These are phyloP conservation scores for Citrus inodora DNA, from an alignment of 345 rosid genomes.

Conservation along the genomic window DNA sequence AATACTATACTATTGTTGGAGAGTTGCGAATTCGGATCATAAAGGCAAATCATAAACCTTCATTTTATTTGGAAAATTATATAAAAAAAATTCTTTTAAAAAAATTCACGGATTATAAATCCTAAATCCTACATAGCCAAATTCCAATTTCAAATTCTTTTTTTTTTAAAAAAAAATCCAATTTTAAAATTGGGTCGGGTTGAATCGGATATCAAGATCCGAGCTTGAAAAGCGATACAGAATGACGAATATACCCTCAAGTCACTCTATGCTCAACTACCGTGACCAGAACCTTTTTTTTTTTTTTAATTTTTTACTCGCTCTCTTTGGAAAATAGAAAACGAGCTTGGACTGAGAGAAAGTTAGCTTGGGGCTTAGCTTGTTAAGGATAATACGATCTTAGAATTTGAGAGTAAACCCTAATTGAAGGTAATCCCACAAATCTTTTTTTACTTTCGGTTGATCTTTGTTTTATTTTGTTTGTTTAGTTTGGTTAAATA, in stretches of 20 bases:
- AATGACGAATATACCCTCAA: not conserved
- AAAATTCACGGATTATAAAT: too few species aligned
- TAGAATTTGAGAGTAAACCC: not conserved
- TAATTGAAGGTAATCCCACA: conserved; percentile 1
- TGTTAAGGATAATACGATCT: not conserved
- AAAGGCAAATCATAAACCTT: too few species aligned
- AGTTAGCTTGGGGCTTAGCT: not conserved
- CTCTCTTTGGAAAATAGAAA: not conserved
- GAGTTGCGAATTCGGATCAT: too few species aligned
- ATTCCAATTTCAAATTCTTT: too few species aligned
- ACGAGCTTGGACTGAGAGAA: not conserved
- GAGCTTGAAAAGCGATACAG: not conserved
- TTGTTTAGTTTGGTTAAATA: not conserved
- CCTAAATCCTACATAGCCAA: too few species aligned
- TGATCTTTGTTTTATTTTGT: not conserved
- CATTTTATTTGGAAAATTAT: too few species aligned
- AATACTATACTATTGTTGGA: too few species aligned
- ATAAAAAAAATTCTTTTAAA: too few species aligned
- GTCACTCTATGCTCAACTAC: too few species aligned
- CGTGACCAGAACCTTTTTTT: not conserved
- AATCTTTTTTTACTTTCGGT: not conserved
- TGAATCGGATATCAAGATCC: not conserved
- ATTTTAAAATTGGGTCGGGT: not conserved
- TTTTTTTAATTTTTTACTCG: too few species aligned
- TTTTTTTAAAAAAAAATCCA: not conserved